Evolutionary conservation across 2,329 filamentous ascomycete genomes (phyloP).

Genomic region (Emergomyces africanus): DNA sequence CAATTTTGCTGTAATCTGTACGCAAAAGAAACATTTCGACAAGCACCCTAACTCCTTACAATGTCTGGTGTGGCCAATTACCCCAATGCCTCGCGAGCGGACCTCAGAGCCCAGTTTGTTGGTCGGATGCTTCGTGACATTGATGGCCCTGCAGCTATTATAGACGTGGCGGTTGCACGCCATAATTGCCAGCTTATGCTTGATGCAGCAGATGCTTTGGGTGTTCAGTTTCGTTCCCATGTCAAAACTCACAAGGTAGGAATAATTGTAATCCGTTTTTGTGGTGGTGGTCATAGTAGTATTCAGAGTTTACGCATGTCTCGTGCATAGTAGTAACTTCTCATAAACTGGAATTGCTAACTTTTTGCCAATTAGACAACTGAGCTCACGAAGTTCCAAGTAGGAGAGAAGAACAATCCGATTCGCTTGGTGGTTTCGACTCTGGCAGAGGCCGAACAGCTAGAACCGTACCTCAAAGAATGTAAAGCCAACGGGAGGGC

Average conservation of each 20-base stretch:
- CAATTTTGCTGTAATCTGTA: not conserved
- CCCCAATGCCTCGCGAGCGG: conserved; percentile 7
- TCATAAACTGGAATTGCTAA: conserved; percentile 1
- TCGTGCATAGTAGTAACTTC: not conserved
- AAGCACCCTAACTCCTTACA: not conserved
- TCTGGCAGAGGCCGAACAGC: conserved; percentile 54
- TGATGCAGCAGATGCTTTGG: conserved; percentile 45
- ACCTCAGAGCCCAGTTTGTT: conserved; percentile 32
- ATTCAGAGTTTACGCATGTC: not conserved
- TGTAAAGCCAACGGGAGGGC: conserved; percentile 42
- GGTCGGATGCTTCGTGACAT: conserved; percentile 48
- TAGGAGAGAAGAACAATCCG: conserved; percentile 41
- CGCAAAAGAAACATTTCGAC: not conserved
- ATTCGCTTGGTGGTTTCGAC: conserved; percentile 58
- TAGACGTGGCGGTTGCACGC: conserved; percentile 53
- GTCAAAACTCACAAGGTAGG: conserved; percentile 62
- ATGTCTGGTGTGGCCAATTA: conserved; percentile 11
- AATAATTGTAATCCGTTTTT: not conserved
- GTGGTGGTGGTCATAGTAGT: not conserved
- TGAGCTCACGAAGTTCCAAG: conserved; percentile 54
- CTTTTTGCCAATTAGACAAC: conserved; percentile 34
- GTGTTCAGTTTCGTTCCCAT: conserved; percentile 58
- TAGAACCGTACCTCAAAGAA: conserved; percentile 48
- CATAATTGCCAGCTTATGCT: conserved; percentile 61
- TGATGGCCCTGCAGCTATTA: conserved; percentile 50